Percentiles rank a stretch among this genome's conserved stretches.
phyloP scores from a whole-genome alignment of 169 alveolate species.

The Perkinsus marinus region DNA sequence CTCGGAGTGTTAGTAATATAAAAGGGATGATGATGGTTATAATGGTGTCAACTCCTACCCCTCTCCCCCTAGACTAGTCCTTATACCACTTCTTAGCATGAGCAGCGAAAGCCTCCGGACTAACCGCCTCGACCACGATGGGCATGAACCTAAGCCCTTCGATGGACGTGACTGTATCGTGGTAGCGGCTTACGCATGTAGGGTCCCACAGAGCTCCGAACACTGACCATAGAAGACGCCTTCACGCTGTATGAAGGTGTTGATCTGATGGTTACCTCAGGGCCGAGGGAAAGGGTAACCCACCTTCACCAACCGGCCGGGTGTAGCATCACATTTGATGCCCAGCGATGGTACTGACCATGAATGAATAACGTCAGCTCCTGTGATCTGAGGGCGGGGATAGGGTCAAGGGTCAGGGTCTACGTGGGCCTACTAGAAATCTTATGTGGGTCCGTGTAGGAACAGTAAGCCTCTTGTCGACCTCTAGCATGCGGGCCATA shows the following conservation, averaged over 20 bases:
- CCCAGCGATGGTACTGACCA: conserved; percentile 60
- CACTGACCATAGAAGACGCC: conserved; percentile 80
- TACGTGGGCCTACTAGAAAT: conserved; percentile 12
- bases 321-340: conserved; percentile 73
- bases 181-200: conserved; percentile 40
- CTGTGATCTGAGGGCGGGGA: conserved; percentile 30
- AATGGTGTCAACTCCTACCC: neutral
- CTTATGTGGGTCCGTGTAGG: conserved; percentile 74
- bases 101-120: conserved; percentile 71
- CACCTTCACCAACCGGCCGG: conserved; percentile 35
- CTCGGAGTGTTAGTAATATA: neutral
- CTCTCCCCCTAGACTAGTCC: conserved; percentile 28
- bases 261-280: conserved; percentile 42
- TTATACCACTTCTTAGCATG: conserved; percentile 76
- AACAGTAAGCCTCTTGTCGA: conserved; percentile 62
- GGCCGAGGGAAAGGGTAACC: neutral
- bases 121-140: conserved; percentile 70
- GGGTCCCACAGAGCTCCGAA: conserved; percentile 76
- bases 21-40: too few species aligned
- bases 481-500: conserved; percentile 69
- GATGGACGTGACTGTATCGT: neutral
- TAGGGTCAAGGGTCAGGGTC: neutral
- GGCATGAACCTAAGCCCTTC: conserved; percentile 59
- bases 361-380: conserved; percentile 53
- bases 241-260: conserved; percentile 70